Evolutionary conservation across 140 eudicot species (phyloP), one percentile per base, ranked within the genome.

Genomic region (Stevia rebaudiana): DNA sequence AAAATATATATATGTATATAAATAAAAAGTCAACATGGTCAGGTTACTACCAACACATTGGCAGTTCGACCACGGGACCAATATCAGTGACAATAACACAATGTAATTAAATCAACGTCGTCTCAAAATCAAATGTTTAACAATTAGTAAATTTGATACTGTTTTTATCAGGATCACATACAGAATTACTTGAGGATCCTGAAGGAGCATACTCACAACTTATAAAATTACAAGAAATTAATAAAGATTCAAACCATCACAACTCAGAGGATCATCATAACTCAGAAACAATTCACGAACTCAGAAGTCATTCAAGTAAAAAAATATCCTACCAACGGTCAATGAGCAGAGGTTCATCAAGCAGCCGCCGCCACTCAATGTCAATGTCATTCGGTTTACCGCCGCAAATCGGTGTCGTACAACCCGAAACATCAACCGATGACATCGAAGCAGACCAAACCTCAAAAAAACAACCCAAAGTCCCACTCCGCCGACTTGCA

Each of bases 171-270:
- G 97, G 97, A 46, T 70, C 85, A 11, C 96, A 92, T 73, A 51
- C 66, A 11, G 86, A 81, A 77, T 78, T 92, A 59, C 83, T 92
- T 56, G 58, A 77, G 74, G 90, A 92, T 78, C 82, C 94, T 22
- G 96, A 92, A 78, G 98, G 98, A 55, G 89, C 87, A 64, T 92
- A 92, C 66, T 74, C 95, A 21, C 96, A 87, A 73, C 96, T 91
- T 46, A 80, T 91, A 61, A 79, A 70, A 60, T 39, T 87, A 43
- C 98, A 92, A 80, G 95, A 81, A 36, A 51, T 74, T 52, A 81
- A 67, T 10, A 70, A 52, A 8, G 81, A 75, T 28, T 1, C 33
- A 28, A 28, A 28, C 33, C 33, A 28, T 61, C 79, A 40, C 68
- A 52, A 48, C 47, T 10, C 28, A 69, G 83, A 72, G 31, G 81